A percentile compares a stretch with the other conserved stretches of the same genome.
phyloP scores from a whole-genome alignment of 345 rosid genomes.

The Salix purpurea region DNA sequence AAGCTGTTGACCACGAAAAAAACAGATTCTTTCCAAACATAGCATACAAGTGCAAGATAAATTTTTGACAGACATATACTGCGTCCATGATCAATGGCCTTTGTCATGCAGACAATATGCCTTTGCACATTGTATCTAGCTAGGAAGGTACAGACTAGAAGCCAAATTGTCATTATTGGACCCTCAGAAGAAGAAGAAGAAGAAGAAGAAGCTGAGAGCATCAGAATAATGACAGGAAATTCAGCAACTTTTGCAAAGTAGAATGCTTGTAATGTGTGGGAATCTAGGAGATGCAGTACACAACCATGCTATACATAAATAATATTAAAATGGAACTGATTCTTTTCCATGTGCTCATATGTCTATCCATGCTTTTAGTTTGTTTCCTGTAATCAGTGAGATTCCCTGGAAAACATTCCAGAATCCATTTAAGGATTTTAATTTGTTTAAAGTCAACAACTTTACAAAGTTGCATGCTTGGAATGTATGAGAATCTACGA shows the following conservation, averaged over 20 bases:
- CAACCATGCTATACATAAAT: neutral
- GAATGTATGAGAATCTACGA: neutral
- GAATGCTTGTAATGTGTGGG: neutral
- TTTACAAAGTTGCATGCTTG: neutral
- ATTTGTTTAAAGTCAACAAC: neutral
- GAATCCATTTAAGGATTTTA: neutral
- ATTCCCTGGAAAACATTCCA: neutral
- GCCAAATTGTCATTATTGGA: neutral
- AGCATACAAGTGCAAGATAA: neutral
- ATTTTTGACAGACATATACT: neutral
- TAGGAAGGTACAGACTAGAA: neutral
- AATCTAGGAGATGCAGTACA: neutral
- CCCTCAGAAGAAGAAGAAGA: neutral
- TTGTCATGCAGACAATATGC: neutral
- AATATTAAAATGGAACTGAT: neutral
- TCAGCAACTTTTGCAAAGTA: neutral
- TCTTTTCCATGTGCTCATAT: neutral
- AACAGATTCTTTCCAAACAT: neutral
- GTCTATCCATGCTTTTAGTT: neutral
- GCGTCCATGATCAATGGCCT: neutral
- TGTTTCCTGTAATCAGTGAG: neutral
- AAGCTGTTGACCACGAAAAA: neutral
- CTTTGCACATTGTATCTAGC: neutral
- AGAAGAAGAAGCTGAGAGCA: neutral
- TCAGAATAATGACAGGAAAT: neutral